Evolutionary conservation across 148 eudicot genomes (phyloP).

Genomic region (Dysphania ambrosioides): DNA sequence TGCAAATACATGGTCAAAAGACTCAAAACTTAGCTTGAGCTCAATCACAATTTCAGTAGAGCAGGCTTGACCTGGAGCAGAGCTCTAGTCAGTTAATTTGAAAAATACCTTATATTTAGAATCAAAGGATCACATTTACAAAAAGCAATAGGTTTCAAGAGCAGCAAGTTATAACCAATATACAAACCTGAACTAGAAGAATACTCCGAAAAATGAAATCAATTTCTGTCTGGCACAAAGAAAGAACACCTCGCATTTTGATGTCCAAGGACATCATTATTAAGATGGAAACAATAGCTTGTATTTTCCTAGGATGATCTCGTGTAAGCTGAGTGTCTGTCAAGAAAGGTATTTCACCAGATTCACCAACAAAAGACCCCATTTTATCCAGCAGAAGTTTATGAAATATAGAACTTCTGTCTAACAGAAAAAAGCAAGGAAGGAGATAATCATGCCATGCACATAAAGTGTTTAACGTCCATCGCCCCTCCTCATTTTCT

Average conservation of each 20-base stretch:
- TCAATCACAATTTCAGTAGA: background rate
- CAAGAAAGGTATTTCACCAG: constrained; percentile 22
- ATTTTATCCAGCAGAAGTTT: constrained; percentile 44
- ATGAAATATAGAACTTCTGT: constrained; percentile 41
- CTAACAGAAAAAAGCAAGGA: constrained; percentile 61
- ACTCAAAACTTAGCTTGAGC: background rate
- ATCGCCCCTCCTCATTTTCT: constrained; percentile 33
- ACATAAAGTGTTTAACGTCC: constrained; percentile 15
- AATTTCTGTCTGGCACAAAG: constrained; percentile 48
- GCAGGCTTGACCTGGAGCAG: background rate
- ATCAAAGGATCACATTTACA: background rate
- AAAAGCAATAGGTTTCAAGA: background rate
- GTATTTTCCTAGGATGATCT: constrained; percentile 37
- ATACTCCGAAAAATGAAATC: constrained; percentile 40
- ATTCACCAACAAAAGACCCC: constrained; percentile 38
- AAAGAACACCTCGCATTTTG: constrained; percentile 40
- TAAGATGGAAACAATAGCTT: constrained; percentile 45
- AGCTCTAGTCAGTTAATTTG: no score
- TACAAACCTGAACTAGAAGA: constrained; percentile 44
- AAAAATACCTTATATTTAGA: background rate
- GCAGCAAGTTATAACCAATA: background rate
- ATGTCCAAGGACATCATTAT: constrained; percentile 46
- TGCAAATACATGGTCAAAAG: no score
- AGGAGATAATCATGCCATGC: constrained; percentile 56
- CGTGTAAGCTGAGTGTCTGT: constrained; percentile 12